Conservation (phyloP, 2,329 filamentous ascomycete species). For the Blastomyces silverae region DNA sequence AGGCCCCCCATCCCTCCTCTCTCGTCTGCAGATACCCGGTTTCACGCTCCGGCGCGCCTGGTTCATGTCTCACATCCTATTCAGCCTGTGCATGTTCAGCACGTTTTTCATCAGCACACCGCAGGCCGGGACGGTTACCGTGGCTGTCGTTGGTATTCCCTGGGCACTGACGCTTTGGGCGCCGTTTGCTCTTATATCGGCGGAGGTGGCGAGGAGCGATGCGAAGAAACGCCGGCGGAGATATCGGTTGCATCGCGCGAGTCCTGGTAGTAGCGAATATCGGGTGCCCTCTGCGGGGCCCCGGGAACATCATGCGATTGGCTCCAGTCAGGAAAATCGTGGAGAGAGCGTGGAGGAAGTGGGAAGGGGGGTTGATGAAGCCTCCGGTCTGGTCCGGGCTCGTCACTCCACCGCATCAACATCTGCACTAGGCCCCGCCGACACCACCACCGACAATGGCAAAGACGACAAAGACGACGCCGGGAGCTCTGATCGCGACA, state of each 20-base stretch:
- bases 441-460: background rate
- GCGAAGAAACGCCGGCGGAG: constrained; percentile 52
- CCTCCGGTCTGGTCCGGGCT: constrained; percentile 17
- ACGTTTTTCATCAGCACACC: constrained; percentile 72
- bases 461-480: constrained; percentile 23
- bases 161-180: constrained; percentile 95
- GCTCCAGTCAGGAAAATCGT: background rate
- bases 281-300: constrained; percentile 30
- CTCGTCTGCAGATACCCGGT: constrained; percentile 65
- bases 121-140: constrained; percentile 64
- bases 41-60: constrained; percentile 84
- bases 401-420: background rate
- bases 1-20: constrained; percentile 40
- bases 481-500: constrained; percentile 26
- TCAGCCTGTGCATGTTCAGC: constrained; percentile 71
- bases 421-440: background rate
- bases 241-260: constrained; percentile 30
- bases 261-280: constrained; percentile 10
- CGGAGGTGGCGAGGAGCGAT: constrained; percentile 80
- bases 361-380: constrained; percentile 22
- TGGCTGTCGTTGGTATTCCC: constrained; percentile 76
- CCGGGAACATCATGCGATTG: constrained; percentile 17
- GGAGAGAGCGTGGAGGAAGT: background rate
- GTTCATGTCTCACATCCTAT: constrained; percentile 78
- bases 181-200: constrained; percentile 88